phyloP scores from a whole-genome alignment of 2,329 filamentous ascomycete species.

The Aspergillus pseudonomiae region DNA sequence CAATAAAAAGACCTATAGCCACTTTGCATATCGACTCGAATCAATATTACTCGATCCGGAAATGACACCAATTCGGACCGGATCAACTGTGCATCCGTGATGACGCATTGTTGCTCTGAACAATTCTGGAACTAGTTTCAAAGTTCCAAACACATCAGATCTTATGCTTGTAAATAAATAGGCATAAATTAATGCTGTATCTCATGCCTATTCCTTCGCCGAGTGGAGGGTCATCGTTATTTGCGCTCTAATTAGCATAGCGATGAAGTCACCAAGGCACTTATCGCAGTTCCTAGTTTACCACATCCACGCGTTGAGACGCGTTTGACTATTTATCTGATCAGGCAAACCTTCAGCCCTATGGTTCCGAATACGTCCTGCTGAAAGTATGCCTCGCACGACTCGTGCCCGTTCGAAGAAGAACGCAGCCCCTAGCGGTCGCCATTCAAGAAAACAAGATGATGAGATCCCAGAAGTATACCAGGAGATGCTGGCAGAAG shows the following conservation, averaged over 20 bases:
- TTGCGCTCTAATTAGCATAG: neutral
- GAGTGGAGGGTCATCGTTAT: neutral
- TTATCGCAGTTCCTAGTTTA: neutral
- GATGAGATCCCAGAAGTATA: slow-evolving; percentile 42
- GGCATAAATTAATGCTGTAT: neutral
- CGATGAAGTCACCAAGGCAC: neutral
- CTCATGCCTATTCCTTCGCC: neutral
- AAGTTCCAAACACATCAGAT: neutral
- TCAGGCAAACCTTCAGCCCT: slow-evolving; percentile 1
- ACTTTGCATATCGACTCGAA: neutral
- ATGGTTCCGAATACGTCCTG: slow-evolving; percentile 13
- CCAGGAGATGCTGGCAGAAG: slow-evolving; percentile 46
- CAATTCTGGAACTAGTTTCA: slow-evolving; percentile 5
- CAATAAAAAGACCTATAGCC: neutral
- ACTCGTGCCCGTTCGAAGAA: slow-evolving; percentile 19
- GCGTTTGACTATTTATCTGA: neutral
- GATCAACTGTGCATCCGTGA: slow-evolving; percentile 8
- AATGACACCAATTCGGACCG: neutral
- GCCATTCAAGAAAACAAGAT: slow-evolving; percentile 21
- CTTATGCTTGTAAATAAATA: slow-evolving; percentile 1
- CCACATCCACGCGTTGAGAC: neutral
- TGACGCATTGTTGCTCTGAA: slow-evolving; percentile 13
- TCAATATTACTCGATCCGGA: slow-evolving; percentile 6
- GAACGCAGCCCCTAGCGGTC: slow-evolving; percentile 16
- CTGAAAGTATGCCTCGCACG: slow-evolving; percentile 26